Conservation (phyloP, 129 eudicot genomes). For the Tagetes erecta region DNA sequence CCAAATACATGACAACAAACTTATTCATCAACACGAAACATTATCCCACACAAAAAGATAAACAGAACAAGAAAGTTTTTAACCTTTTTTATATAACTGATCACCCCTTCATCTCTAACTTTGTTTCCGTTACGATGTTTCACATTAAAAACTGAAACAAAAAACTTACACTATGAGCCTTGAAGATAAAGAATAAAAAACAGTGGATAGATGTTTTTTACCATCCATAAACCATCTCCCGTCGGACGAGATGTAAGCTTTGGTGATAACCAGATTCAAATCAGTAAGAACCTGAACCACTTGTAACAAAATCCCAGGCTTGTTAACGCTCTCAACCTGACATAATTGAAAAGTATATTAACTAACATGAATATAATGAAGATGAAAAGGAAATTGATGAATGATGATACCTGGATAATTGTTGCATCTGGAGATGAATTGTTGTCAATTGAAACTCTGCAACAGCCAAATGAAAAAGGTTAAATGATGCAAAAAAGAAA, state of each 20-base stretch:
- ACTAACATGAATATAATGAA: neutral
- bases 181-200: neutral
- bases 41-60: neutral
- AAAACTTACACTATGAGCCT: constrained; percentile 4
- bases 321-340: constrained; percentile 79
- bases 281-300: constrained; percentile 87
- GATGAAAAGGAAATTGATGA: no score
- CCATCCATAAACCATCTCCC: constrained; percentile 98
- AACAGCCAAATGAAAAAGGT: constrained; percentile 21
- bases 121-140: constrained; percentile 60
- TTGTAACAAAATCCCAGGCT: constrained; percentile 71
- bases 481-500: no score
- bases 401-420: constrained; percentile 52
- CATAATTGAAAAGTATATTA: neutral
- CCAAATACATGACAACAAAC: neutral
- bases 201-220: neutral
- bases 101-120: constrained; percentile 58
- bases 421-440: constrained; percentile 67
- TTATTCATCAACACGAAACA: neutral
- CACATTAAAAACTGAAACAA: constrained; percentile 67
- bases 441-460: constrained; percentile 81
- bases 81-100: constrained; percentile 60
- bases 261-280: constrained; percentile 60
- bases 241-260: constrained; percentile 83
- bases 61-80: neutral